Evolutionary conservation across 1,284 basidiomycete species (phyloP).

Genomic region (Coriolopsis trogii): DNA sequence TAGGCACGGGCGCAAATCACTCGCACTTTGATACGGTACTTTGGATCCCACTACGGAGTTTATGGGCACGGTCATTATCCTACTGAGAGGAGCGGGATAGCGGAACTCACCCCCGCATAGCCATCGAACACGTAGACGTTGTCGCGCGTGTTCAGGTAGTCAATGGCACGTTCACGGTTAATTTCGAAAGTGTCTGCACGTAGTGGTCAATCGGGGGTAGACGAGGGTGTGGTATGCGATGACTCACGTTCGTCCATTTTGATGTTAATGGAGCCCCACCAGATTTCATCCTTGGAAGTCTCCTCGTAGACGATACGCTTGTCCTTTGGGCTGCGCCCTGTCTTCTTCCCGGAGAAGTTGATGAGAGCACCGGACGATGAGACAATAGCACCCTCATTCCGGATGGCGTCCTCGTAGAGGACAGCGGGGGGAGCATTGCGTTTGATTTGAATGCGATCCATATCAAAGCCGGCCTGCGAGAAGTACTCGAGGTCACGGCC

Average conservation of each 20-base stretch:
- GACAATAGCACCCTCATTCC: slow-evolving; percentile 98
- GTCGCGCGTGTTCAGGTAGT: slow-evolving; percentile 98
- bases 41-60: slow-evolving; percentile 88
- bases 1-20: slow-evolving; percentile 99
- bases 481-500: slow-evolving; percentile 96
- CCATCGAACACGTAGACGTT: slow-evolving; percentile 99
- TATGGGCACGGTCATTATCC: too few relatives aligned
- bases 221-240: not conserved
- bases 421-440: slow-evolving; percentile 95
- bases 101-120: slow-evolving; percentile 77
- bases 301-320: slow-evolving; percentile 99
- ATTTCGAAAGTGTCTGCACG: slow-evolving; percentile 95
- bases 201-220: slow-evolving; percentile 4
- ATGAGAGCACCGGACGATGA: slow-evolving; percentile 96
- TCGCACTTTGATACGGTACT: slow-evolving; percentile 99
- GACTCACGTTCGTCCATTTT: slow-evolving; percentile 94
- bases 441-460: slow-evolving; percentile 87
- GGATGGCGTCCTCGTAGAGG: slow-evolving; percentile 98
- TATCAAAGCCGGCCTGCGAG: slow-evolving; percentile 99
- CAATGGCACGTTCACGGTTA: slow-evolving; percentile 99
- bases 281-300: slow-evolving; percentile 95
- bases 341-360: slow-evolving; percentile 99
- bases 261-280: slow-evolving; percentile 99
- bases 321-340: slow-evolving; percentile 97
- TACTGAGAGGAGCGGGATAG: slow-evolving; percentile 11